Evolutionary conservation across 768 basidiomycete species (phyloP), one percentile per base, ranked within the genome.

Genomic region (Mycena alexandri): DNA sequence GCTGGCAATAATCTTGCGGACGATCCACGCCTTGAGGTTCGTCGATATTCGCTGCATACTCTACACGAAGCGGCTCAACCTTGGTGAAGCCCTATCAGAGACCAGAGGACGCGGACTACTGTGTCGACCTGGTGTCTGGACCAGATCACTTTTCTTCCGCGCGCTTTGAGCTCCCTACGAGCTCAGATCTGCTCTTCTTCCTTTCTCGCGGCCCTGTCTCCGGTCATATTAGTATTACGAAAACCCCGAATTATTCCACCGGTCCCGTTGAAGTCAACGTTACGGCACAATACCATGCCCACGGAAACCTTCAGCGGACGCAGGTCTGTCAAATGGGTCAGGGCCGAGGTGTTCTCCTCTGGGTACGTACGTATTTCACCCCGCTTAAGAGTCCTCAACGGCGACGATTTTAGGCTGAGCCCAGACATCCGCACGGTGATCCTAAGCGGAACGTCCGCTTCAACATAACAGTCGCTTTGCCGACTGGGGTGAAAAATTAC

Each of bases 181-280:
- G 9, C 1, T 50, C 65, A 2, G 57, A 66, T 38, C 36, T 66
- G 22, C 51, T 60, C n/a, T 61, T 66, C 57, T 61, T 66, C 38
- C 58, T 66, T 16, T 66, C 65, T 3, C 57, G 58, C 8, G 65
- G 65, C 14, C 65, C 65, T 16, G 36, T 66, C 22, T 46, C 22
- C 8, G 65, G 65, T 22, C 21, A 60, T 4, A 50, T 66, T 7
- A 36, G 22, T 17, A 33, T 66, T 17, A 36, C 38, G 10, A 19
- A 51, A 38, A 52, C 14, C 16, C 14, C 51, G 9, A n/a, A 21
- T 5, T 55, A 33, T n/a, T 65, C 64, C 12, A 21, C 1, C 0
- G 58, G 65, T 8, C 58, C 58, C 17, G 13, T 66, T 34, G 52
- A 66, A 19, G 58, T 66, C 34, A 60, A 53, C 19, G 46, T 66